Evolutionary conservation across 1,284 basidiomycete genomes (phyloP).

Genomic region (Cerrena zonata): DNA sequence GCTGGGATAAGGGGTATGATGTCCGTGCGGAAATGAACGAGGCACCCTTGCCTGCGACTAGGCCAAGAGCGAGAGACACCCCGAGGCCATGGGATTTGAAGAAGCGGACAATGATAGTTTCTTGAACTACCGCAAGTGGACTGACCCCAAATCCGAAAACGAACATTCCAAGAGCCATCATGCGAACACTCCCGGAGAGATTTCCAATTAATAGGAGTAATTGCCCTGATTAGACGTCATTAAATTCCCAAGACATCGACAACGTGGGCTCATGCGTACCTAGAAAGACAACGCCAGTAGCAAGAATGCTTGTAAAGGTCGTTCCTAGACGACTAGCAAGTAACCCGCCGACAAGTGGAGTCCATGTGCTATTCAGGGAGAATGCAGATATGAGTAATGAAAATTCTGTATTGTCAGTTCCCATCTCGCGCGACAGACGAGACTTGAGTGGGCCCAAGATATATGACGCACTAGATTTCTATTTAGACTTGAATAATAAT

Average conservation of each 20-base stretch:
- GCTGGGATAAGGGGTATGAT: conserved; percentile 69
- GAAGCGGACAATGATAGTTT: conserved; percentile 76
- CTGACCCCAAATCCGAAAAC: conserved; percentile 75
- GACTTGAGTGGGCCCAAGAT: conserved; percentile 74
- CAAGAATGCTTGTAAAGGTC: conserved; percentile 62
- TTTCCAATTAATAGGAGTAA: conserved; percentile 58
- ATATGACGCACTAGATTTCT: conserved; percentile 51
- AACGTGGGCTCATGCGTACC: conserved; percentile 32
- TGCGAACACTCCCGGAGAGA: conserved; percentile 46
- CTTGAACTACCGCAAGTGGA: conserved; percentile 71
- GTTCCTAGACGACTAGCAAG: conserved; percentile 66
- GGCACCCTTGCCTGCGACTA: conserved; percentile 71
- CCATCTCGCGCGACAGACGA: conserved; percentile 63
- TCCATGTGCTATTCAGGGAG: conserved; percentile 77
- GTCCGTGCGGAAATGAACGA: conserved; percentile 71
- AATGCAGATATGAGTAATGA: conserved; percentile 70
- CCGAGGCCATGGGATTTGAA: conserved; percentile 75
- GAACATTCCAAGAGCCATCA: conserved; percentile 70
- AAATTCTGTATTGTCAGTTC: conserved; percentile 72
- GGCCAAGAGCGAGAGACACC: conserved; percentile 70
- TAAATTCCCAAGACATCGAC: conserved; percentile 12
- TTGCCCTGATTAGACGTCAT: conserved; percentile 42
- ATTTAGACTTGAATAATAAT: not conserved
- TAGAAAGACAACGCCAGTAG: conserved; percentile 63
- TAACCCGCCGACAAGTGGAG: conserved; percentile 66